Evolutionary conservation across 305 asterid genomes (phyloP).

Genomic region (Stenogyne calaminthoides): DNA sequence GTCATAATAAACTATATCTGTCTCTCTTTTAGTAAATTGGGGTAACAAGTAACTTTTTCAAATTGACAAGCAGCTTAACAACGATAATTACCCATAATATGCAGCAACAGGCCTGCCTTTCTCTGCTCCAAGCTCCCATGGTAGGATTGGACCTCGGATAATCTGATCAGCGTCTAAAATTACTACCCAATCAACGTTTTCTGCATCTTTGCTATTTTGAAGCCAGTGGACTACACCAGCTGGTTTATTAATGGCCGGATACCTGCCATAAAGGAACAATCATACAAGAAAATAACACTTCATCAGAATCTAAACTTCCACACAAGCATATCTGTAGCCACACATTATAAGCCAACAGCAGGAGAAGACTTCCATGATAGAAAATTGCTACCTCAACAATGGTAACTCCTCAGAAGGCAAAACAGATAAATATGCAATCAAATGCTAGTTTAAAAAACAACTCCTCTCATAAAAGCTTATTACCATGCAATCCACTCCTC

Average conservation of each 20-base stretch:
- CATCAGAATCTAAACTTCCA: background rate
- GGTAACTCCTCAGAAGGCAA: background rate
- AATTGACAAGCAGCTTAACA: background rate
- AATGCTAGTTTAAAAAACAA: background rate
- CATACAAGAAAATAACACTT: background rate
- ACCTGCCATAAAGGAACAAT: conserved; percentile 53
- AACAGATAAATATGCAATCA: background rate
- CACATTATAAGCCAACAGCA: background rate
- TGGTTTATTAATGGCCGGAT: conserved; percentile 95
- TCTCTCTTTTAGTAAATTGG: background rate
- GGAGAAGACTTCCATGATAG: conserved; percentile 3
- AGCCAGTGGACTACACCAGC: conserved; percentile 97
- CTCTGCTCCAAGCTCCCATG: conserved; percentile 99
- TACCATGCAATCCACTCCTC: background rate
- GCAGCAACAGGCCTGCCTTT: conserved; percentile 95
- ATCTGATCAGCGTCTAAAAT: conserved; percentile 94
- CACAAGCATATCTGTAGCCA: background rate
- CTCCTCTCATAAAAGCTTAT: background rate
- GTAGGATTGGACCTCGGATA: conserved; percentile 85
- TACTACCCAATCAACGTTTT: conserved; percentile 95
- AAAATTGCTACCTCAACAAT: conserved; percentile 17
- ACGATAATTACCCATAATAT: conserved; percentile 73
- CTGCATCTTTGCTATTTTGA: conserved; percentile 77
- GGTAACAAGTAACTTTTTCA: background rate
- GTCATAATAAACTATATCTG: too few species aligned